Conservation (phyloP, 2,329 filamentous ascomycete genomes). For the Fusarium brachygibbosum region DNA sequence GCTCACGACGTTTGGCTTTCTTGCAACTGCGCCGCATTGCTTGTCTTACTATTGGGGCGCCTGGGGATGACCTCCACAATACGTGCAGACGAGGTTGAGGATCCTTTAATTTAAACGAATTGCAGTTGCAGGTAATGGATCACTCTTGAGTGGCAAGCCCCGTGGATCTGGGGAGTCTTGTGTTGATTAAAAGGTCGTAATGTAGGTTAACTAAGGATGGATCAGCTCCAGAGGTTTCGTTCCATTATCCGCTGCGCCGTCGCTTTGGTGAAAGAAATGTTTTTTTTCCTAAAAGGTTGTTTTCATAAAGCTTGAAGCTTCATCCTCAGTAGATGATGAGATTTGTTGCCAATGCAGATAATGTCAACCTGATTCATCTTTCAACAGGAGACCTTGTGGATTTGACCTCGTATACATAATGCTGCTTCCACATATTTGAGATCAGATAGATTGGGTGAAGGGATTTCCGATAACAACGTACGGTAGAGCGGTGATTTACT, state of each 20-base stretch:
- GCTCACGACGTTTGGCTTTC: accelerated
- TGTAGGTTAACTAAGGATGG: no score
- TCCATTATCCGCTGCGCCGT: neutral
- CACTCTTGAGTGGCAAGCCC: neutral
- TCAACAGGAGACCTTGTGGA: no score
- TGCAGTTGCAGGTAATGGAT: neutral
- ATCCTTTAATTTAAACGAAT: neutral
- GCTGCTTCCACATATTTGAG: no score
- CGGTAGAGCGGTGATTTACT: neutral
- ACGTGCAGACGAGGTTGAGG: neutral
- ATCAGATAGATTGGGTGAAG: no score
- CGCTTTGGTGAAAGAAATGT: no score
- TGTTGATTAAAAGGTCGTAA: neutral
- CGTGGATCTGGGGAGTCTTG: neutral
- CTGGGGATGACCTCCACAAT: neutral
- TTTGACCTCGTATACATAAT: no score
- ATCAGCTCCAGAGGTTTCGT: neutral
- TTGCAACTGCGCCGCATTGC: neutral
- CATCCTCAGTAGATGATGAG: no score
- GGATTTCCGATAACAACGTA: neutral
- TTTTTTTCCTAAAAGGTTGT: no score
- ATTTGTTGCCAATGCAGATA: neutral
- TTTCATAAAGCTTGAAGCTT: no score
- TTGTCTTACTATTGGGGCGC: neutral
- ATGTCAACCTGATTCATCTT: neutral